Evolutionary conservation across 768 basidiomycete species (phyloP).

Genomic region (Tulasnella calospora): DNA sequence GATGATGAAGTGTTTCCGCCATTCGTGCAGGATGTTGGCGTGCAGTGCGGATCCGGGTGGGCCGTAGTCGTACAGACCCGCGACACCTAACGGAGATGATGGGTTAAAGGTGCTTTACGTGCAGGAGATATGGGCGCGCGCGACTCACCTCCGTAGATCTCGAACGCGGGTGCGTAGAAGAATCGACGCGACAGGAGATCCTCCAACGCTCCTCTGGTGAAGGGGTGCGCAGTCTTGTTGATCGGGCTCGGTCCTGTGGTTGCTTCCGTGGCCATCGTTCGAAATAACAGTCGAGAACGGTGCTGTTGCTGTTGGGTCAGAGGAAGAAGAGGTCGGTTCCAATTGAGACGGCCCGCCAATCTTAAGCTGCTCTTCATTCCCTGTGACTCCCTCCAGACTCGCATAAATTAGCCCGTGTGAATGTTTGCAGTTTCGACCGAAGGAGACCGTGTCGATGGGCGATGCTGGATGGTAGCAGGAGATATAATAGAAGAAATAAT

Average conservation of each 20-base stretch:
- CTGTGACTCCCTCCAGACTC: not conserved
- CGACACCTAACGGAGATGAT: slow-evolving; percentile 63
- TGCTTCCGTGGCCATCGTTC: not conserved
- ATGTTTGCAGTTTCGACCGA: not conserved
- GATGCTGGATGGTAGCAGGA: not conserved
- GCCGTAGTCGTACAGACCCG: slow-evolving; percentile 96
- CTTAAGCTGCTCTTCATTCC: not conserved
- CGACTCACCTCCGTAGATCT: slow-evolving; percentile 89
- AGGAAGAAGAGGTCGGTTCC: not conserved
- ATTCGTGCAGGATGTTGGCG: slow-evolving; percentile 93
- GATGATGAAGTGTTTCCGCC: slow-evolving; percentile 97
- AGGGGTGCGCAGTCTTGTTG: slow-evolving; percentile 79
- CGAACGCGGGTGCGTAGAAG: slow-evolving; percentile 97
- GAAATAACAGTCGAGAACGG: not conserved
- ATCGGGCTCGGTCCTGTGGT: slow-evolving; percentile 36
- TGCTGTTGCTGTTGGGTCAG: not conserved
- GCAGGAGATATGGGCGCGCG: no score
- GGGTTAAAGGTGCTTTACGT: no score
- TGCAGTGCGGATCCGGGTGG: slow-evolving; percentile 93
- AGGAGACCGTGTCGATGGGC: not conserved
- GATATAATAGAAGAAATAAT: not conserved
- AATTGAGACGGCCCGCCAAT: not conserved
- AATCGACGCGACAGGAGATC: slow-evolving; percentile 83
- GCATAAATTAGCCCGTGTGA: slow-evolving; percentile 8
- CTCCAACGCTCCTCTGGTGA: slow-evolving; percentile 83